These are phyloP conservation scores for Coccomyxa sp. DNA, from an alignment of 139 green algal genomes.

Conservation along the genomic window DNA sequence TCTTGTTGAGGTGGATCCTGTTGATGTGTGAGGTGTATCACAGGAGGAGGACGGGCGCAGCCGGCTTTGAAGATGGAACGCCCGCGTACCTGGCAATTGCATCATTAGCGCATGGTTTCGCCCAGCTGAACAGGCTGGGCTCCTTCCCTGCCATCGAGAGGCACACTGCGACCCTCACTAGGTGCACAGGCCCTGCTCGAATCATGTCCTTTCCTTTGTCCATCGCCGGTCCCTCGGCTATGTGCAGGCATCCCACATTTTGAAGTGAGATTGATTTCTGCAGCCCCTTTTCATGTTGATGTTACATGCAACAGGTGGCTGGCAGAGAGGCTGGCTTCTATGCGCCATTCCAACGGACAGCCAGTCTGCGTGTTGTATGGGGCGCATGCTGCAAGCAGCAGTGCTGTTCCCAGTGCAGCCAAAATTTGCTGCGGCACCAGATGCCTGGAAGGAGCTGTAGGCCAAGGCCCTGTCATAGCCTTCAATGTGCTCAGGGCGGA, in stretches of 20 bases:
- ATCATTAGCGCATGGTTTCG: conserved; percentile 45
- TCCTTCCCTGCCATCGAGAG: conserved; percentile 23
- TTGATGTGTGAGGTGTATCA: neutral
- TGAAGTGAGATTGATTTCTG: neutral
- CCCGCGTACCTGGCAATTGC: conserved; percentile 67
- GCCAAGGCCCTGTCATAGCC: conserved; percentile 70
- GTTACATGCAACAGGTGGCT: conserved; percentile 20
- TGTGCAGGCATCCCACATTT: neutral
- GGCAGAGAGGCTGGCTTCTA: conserved; percentile 27
- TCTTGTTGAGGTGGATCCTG: neutral
- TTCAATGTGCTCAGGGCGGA: conserved; percentile 80
- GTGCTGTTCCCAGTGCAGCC: no score
- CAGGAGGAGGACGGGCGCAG: conserved; percentile 28
- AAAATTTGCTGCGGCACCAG: no score
- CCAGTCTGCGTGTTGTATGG: conserved; percentile 62
- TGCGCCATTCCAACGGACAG: conserved; percentile 63
- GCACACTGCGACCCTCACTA: conserved; percentile 16
- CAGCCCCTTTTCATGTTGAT: neutral
- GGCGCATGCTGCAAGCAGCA: conserved; percentile 14
- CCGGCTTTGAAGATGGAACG: conserved; percentile 83
- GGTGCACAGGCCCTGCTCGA: neutral
- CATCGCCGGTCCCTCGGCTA: neutral
- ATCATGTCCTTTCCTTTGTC: no score
- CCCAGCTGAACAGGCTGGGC: conserved; percentile 34
- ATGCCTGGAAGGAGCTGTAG: conserved; percentile 2